A percentile compares a stretch with the other conserved stretches of the same genome.
Conservation (phyloP, 805 yeast genomes). For the Yamadazyma phyllophila region DNA sequence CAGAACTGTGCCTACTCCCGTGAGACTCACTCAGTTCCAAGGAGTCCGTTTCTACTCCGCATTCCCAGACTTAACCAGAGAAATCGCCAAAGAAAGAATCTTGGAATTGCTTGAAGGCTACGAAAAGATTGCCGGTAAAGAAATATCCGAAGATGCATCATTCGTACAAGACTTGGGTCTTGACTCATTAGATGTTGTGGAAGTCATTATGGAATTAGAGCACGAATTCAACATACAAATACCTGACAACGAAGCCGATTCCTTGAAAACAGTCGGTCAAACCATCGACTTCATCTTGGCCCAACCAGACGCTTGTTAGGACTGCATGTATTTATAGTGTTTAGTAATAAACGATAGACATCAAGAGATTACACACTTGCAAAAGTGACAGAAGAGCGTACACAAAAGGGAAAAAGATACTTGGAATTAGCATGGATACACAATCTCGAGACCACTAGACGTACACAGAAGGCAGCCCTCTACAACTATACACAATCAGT, state of each 20-base stretch:
- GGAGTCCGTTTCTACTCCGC: slow-evolving; percentile 46
- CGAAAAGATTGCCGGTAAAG: slow-evolving; percentile 49
- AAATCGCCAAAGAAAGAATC: slow-evolving; percentile 59
- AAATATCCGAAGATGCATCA: slow-evolving; percentile 35
- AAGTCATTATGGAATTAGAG: slow-evolving; percentile 47
- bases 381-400: neutral
- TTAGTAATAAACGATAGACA: neutral
- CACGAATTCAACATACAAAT: slow-evolving; percentile 48
- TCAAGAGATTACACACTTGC: neutral
- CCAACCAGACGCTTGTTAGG: slow-evolving; percentile 36
- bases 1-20: neutral
- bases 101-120: slow-evolving; percentile 63
- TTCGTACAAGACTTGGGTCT: slow-evolving; percentile 43
- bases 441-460: too few relatives aligned
- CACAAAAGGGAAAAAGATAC: neutral
- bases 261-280: slow-evolving; percentile 46
- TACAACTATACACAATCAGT: too few relatives aligned
- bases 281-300: slow-evolving; percentile 41
- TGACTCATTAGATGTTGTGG: slow-evolving; percentile 48
- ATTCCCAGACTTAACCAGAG: slow-evolving; percentile 60
- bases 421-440: neutral
- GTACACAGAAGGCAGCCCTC: too few relatives aligned
- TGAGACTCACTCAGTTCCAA: slow-evolving; percentile 3
- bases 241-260: slow-evolving; percentile 47
- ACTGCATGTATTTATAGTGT: slow-evolving; percentile 1